phyloP scores from a whole-genome alignment of 768 basidiomycete genomes.

The Suillus alpinus region DNA sequence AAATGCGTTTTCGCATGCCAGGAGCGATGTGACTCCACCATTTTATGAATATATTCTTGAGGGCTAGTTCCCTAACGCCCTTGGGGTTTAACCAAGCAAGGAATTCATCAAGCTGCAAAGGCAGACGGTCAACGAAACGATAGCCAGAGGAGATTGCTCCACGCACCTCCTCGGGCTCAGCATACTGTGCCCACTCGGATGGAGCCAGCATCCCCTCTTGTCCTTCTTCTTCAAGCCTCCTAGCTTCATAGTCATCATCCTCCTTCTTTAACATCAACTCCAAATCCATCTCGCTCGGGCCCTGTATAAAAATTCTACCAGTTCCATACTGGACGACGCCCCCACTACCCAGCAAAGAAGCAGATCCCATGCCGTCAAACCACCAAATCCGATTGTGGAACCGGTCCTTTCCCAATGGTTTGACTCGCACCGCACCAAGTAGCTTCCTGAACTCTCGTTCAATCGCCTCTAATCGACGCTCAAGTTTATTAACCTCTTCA shows the following conservation, averaged over 20 bases:
- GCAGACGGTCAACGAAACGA: neutral
- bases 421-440: conserved; percentile 78
- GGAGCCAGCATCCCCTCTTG: conserved; percentile 66
- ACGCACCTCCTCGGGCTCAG: conserved; percentile 82
- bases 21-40: conserved; percentile 83
- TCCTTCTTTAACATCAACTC: conserved; percentile 62
- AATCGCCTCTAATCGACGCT: conserved; percentile 78
- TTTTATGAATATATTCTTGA: conserved; percentile 74
- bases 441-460: conserved; percentile 94
- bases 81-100: conserved; percentile 89
- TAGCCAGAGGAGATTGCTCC: neutral
- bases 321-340: conserved; percentile 83
- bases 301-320: conserved; percentile 90
- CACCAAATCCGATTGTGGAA: conserved; percentile 98
- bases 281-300: conserved; percentile 79
- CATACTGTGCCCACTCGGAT: conserved; percentile 91
- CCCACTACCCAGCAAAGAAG: conserved; percentile 73
- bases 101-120: conserved; percentile 71
- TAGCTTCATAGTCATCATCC: conserved; percentile 50
- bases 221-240: conserved; percentile 79
- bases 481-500: conserved; percentile 83
- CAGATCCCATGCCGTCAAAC: conserved; percentile 95
- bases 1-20: conserved; percentile 71
- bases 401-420: conserved; percentile 87
- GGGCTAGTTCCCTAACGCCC: conserved; percentile 81